Evolutionary conservation across 768 basidiomycete species (phyloP).

Genomic region (Pleurotus cornucopiae): DNA sequence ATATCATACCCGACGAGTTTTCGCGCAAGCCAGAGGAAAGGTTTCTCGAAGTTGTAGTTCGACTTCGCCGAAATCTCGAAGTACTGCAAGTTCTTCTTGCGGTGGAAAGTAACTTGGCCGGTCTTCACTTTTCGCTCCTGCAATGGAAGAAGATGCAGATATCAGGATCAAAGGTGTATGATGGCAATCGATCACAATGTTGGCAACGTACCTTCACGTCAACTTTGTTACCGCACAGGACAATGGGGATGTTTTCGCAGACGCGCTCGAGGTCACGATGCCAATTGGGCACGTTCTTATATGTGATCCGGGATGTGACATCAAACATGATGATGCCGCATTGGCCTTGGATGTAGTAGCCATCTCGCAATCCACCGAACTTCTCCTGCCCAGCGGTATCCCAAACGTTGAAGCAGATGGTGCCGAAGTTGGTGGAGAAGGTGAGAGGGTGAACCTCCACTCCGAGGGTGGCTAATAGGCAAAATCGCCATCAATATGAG

Average conservation of each 20-base stretch:
- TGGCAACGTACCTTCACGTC: slow-evolving; percentile 83
- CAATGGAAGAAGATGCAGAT: slow-evolving; percentile 8
- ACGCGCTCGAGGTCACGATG: slow-evolving; percentile 99
- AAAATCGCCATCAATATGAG: slow-evolving; percentile 12
- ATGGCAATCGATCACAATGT: slow-evolving; percentile 8
- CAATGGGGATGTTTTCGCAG: slow-evolving; percentile 99
- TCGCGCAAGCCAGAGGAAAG: slow-evolving; percentile 98
- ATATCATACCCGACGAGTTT: slow-evolving; percentile 89
- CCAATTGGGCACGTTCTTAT: slow-evolving; percentile 99
- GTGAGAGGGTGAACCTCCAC: slow-evolving; percentile 97
- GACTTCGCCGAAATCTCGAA: slow-evolving; percentile 99
- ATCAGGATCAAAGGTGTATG: slow-evolving; percentile 1
- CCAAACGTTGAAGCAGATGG: slow-evolving; percentile 99
- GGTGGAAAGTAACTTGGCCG: slow-evolving; percentile 96
- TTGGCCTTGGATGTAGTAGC: slow-evolving; percentile 96
- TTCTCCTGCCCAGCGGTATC: slow-evolving; percentile 99
- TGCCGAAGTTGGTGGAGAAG: slow-evolving; percentile 98
- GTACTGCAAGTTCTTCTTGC: slow-evolving; percentile 99
- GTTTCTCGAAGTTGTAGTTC: slow-evolving; percentile 99
- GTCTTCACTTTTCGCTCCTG: slow-evolving; percentile 99
- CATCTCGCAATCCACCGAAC: slow-evolving; percentile 97
- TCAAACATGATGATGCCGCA: slow-evolving; percentile 99
- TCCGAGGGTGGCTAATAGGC: slow-evolving; percentile 85
- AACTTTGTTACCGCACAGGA: slow-evolving; percentile 99
- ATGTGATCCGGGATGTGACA: slow-evolving; percentile 98